Evolutionary conservation across 371 early-diverging fungal species (phyloP).

Genomic region (Actinomucor elegans): DNA sequence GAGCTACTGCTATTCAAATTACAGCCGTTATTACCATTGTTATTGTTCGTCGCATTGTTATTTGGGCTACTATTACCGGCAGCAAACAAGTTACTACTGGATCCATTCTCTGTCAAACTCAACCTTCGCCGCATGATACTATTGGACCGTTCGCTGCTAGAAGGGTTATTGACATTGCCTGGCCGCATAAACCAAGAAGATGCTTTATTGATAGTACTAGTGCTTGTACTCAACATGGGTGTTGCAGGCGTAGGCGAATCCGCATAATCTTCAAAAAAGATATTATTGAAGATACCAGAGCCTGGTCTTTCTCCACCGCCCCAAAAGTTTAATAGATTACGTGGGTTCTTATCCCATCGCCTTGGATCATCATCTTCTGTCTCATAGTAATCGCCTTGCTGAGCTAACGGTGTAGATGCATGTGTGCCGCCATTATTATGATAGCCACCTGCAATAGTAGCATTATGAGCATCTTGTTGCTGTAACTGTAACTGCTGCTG

Average conservation of each 20-base stretch:
- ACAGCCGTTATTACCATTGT: neutral
- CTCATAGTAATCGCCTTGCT: conserved; percentile 41
- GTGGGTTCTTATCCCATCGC: conserved; percentile 38
- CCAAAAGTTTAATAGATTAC: conserved; percentile 38
- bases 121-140: conserved; percentile 14
- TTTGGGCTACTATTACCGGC: neutral
- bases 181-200: conserved; percentile 12
- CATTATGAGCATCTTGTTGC: neutral
- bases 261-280: conserved; percentile 18
- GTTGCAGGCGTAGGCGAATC: conserved; percentile 5
- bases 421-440: neutral
- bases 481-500: neutral
- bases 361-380: conserved; percentile 59
- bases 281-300: conserved; percentile 22
- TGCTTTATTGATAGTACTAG: conserved; percentile 6
- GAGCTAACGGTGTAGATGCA: neutral
- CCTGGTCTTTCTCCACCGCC: conserved; percentile 29
- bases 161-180: neutral
- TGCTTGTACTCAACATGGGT: conserved; percentile 13
- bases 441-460: neutral
- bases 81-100: no score
- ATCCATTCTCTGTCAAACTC: conserved; percentile 19
- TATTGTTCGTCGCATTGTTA: neutral
- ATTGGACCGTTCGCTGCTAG: conserved; percentile 10
- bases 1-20: conserved; percentile 2